Percentiles rank a stretch among this genome's conserved stretches.
These are phyloP conservation scores for Crotalaria pallida DNA, from an alignment of 306 rosid species.

Conservation along the genomic window DNA sequence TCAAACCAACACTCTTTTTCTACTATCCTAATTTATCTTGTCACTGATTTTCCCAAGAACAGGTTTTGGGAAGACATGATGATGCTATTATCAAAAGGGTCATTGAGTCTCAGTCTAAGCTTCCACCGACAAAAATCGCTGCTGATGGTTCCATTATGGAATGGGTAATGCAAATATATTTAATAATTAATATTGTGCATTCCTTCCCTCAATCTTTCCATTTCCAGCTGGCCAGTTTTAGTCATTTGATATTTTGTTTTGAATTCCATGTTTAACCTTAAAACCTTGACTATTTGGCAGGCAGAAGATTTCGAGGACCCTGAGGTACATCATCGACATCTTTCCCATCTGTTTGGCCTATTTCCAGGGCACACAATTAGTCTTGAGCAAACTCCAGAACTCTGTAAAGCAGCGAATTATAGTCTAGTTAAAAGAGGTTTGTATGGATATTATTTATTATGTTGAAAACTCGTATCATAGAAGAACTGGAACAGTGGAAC, in stretches of 20 bases:
- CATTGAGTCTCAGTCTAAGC: slow-evolving; percentile 50
- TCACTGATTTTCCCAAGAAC: slow-evolving; percentile 11
- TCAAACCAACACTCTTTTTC: background rate
- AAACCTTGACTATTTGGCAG: slow-evolving; percentile 34
- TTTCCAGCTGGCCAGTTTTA: background rate
- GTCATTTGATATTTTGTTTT: background rate
- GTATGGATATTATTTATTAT: background rate
- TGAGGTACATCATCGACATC: slow-evolving; percentile 67
- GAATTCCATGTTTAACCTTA: slow-evolving; percentile 4
- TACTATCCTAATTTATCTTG: slow-evolving; percentile 13
- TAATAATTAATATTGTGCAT: background rate
- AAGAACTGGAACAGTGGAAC: background rate
- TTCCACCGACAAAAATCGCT: slow-evolving; percentile 63
- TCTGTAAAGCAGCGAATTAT: slow-evolving; percentile 61
- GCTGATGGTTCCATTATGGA: slow-evolving; percentile 90
- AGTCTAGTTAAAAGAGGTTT: slow-evolving; percentile 80
- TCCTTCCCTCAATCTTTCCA: background rate
- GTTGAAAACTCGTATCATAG: background rate
- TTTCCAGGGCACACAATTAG: slow-evolving; percentile 86
- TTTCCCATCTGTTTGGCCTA: slow-evolving; percentile 79
- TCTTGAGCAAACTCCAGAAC: slow-evolving; percentile 64
- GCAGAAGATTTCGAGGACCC: slow-evolving; percentile 86
- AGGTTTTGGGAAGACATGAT: slow-evolving; percentile 72
- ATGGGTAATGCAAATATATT: slow-evolving; percentile 61
- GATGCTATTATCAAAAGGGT: slow-evolving; percentile 58